These are phyloP conservation scores for Mimosa pudica DNA, from an alignment of 306 rosid genomes.

Conservation along the genomic window DNA sequence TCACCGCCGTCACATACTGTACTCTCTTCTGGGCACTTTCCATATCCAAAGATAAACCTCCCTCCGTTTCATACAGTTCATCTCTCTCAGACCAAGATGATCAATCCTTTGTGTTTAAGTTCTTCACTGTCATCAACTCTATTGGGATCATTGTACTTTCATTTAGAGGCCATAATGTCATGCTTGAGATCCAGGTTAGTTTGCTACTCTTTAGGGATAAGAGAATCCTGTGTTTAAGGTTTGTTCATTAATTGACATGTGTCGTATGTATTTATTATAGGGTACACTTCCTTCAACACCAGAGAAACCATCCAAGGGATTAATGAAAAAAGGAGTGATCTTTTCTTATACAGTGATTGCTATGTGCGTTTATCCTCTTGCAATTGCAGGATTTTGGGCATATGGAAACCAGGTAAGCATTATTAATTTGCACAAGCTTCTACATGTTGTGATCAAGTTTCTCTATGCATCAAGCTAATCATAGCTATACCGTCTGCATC, in stretches of 20 bases:
- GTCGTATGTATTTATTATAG: slow-evolving; percentile 27
- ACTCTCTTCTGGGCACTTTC: slow-evolving; percentile 62
- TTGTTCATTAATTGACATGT: background rate
- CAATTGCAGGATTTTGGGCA: slow-evolving; percentile 71
- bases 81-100: background rate
- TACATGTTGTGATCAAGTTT: too few relatives aligned
- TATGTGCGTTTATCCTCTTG: slow-evolving; percentile 56
- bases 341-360: slow-evolving; percentile 52
- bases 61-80: slow-evolving; percentile 34
- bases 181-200: slow-evolving; percentile 79
- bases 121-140: slow-evolving; percentile 41
- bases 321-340: slow-evolving; percentile 57
- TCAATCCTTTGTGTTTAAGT: slow-evolving; percentile 18
- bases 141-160: slow-evolving; percentile 55
- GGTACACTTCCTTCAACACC: slow-evolving; percentile 67
- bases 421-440: too few relatives aligned
- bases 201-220: background rate
- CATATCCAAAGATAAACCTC: slow-evolving; percentile 44
- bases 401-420: slow-evolving; percentile 59
- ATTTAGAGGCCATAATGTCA: slow-evolving; percentile 72
- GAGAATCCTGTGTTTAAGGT: background rate
- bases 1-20: slow-evolving; percentile 41
- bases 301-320: slow-evolving; percentile 38
- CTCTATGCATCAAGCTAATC: too few relatives aligned
- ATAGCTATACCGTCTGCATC: too few relatives aligned